phyloP scores from a whole-genome alignment of 768 basidiomycete species.

The Dendrothele bispora region DNA sequence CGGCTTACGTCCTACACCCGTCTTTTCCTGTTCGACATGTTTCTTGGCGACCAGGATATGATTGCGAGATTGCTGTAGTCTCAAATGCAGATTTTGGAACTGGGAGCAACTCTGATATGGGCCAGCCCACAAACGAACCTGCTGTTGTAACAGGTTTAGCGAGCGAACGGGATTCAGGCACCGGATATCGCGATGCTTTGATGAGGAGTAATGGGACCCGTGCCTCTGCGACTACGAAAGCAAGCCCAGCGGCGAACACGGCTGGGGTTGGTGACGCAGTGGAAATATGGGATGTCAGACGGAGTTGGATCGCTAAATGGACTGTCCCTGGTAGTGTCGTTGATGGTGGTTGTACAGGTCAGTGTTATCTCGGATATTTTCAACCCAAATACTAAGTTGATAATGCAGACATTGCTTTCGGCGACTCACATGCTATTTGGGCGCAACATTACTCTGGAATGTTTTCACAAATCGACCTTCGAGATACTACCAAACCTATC shows the following conservation, averaged over 20 bases:
- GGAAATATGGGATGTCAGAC: constrained; percentile 86
- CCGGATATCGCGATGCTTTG: not conserved
- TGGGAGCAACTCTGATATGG: constrained; percentile 28
- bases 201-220: not conserved
- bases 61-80: constrained; percentile 73
- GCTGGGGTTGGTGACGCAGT: constrained; percentile 51
- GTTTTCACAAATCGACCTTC: constrained; percentile 78
- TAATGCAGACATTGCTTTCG: constrained; percentile 62
- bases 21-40: constrained; percentile 74
- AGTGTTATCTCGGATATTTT: constrained; percentile 4
- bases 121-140: constrained; percentile 10
- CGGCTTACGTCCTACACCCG: constrained; percentile 72
- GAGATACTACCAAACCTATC: constrained; percentile 61
- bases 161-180: not conserved
- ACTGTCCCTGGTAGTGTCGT: constrained; percentile 58
- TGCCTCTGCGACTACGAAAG: constrained; percentile 9
- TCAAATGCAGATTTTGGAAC: constrained; percentile 62
- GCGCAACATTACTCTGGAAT: constrained; percentile 72
- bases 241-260: constrained; percentile 10
- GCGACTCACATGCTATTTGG: constrained; percentile 72
- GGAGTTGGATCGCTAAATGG: constrained; percentile 85
- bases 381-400: constrained; percentile 2
- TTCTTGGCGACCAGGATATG: constrained; percentile 74
- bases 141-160: not conserved
- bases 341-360: constrained; percentile 79